Percentiles rank a stretch among this genome's conserved stretches.
Conservation (phyloP, 805 yeast genomes). For the Wickerhamiella azymoides region DNA sequence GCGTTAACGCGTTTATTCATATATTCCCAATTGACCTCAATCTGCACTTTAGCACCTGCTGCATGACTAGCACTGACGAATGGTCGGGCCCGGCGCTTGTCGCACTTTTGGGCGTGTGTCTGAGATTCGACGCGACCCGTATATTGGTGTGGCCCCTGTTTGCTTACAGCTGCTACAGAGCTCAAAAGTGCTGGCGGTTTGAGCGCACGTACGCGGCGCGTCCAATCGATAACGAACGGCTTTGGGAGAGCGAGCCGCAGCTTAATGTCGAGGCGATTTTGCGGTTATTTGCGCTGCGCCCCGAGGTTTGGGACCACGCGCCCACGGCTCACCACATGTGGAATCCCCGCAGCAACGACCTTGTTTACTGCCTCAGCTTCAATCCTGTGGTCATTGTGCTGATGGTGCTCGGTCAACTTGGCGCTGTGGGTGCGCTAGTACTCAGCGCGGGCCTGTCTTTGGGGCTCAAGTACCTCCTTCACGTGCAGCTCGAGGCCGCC, state of each 20-base stretch:
- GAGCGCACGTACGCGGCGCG: not conserved
- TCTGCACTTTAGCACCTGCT: too few relatives aligned
- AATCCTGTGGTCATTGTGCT: not conserved
- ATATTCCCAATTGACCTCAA: not conserved
- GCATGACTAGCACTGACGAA: not conserved
- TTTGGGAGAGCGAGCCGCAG: not conserved
- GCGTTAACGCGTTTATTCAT: not conserved
- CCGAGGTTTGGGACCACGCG: conserved; percentile 3
- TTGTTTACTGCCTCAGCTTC: not conserved
- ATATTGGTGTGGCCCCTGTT: not conserved
- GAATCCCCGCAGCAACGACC: conserved; percentile 2
- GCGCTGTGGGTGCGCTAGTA: not conserved
- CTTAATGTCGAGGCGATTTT: not conserved
- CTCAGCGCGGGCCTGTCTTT: not conserved
- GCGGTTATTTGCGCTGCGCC: not conserved
- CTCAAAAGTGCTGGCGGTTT: not conserved
- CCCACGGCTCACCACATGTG: not conserved
- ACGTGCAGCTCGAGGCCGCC: not conserved
- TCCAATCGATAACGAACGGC: not conserved
- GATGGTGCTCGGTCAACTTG: not conserved
- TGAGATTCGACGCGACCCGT: not conserved
- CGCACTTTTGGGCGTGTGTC: not conserved
- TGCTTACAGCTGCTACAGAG: not conserved
- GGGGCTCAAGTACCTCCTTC: not conserved
- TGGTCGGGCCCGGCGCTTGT: not conserved